These are phyloP conservation scores for Aspergillus nanangensis DNA, from an alignment of 495 filamentous ascomycete species.

Conservation along the genomic window DNA sequence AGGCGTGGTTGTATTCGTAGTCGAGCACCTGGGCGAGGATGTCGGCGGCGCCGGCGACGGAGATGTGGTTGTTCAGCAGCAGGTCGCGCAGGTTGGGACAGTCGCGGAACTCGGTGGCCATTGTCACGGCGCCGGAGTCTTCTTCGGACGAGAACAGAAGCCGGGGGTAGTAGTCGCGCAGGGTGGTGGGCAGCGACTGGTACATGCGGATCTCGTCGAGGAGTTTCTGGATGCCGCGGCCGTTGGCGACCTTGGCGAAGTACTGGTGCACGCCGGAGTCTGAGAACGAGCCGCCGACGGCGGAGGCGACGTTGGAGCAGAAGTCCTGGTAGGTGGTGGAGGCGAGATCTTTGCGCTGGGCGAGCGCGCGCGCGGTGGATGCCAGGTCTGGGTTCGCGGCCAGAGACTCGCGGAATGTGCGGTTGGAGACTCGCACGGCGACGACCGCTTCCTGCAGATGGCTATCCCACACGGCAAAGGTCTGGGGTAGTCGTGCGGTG, in stretches of 20 bases:
- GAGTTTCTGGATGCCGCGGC: not conserved
- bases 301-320: not conserved
- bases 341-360: not conserved
- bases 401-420: too few relatives aligned
- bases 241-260: not conserved
- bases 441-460: not conserved
- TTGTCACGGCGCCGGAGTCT: not conserved
- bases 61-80: not conserved
- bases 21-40: not conserved
- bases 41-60: not conserved
- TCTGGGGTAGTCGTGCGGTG: not conserved
- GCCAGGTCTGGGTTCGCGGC: too few relatives aligned
- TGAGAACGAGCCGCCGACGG: not conserved
- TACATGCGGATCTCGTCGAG: not conserved
- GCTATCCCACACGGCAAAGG: not conserved
- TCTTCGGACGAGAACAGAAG: not conserved
- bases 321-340: not conserved
- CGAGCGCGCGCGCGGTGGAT: too few relatives aligned
- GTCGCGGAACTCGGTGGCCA: not conserved
- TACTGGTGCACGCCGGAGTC: not conserved
- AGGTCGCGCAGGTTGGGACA: not conserved
- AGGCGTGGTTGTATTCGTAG: not conserved
- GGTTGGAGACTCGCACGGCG: not conserved
- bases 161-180: not conserved
- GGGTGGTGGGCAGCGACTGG: not conserved